These are phyloP conservation scores for Exophiala alcalophila DNA, from an alignment of 2,329 filamentous ascomycete species.

Conservation along the genomic window DNA sequence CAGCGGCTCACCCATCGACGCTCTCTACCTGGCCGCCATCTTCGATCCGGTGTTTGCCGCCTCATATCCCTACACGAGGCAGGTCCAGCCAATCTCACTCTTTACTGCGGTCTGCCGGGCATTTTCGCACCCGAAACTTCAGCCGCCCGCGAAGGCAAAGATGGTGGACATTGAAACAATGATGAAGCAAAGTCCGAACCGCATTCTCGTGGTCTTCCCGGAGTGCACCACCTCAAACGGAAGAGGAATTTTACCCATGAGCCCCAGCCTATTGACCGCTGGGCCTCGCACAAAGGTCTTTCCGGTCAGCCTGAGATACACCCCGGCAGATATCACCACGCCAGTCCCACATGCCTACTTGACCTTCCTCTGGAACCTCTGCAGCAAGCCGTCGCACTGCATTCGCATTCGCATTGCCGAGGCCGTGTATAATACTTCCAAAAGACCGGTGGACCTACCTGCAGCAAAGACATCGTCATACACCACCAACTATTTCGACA, in stretches of 20 bases:
- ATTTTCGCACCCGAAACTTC: conserved; percentile 58
- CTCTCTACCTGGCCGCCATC: conserved; percentile 88
- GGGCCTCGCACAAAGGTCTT: conserved; percentile 73
- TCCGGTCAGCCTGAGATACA: conserved; percentile 85
- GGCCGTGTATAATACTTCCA: conserved; percentile 48
- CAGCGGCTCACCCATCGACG: conserved; percentile 89
- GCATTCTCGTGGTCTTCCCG: conserved; percentile 82
- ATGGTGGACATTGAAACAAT: conserved; percentile 64
- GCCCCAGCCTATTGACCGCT: conserved; percentile 69
- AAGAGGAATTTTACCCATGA: conserved; percentile 79
- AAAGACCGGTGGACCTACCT: conserved; percentile 4
- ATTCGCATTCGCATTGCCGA: conserved; percentile 90
- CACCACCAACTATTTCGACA: conserved; percentile 48
- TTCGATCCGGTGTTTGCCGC: conserved; percentile 94
- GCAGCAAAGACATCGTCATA: conserved; percentile 35
- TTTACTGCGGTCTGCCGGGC: conserved; percentile 71
- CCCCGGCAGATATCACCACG: conserved; percentile 83
- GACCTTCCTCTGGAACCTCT: conserved; percentile 78
- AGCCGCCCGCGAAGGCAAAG: conserved; percentile 45
- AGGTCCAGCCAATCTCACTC: conserved; percentile 74
- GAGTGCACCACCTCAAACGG: conserved; percentile 95
- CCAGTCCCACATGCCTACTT: conserved; percentile 73
- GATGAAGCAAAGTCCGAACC: conserved; percentile 64
- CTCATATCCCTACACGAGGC: conserved; percentile 70
- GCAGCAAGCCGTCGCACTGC: conserved; percentile 80